phyloP scores from a whole-genome alignment of 208 protist species.

The Tetramitus jugosus region DNA sequence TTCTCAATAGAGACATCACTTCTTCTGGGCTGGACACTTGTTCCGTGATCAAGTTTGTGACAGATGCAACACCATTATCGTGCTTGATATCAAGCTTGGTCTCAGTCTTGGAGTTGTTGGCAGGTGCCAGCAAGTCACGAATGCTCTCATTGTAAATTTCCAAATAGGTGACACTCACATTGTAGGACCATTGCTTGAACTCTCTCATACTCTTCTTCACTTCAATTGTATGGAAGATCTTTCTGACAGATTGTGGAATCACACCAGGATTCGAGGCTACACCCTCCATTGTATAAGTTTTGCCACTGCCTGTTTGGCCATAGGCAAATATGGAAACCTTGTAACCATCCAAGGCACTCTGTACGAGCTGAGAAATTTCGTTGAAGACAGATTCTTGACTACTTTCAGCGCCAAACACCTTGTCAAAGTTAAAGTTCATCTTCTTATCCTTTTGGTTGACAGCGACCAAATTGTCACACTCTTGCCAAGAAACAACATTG shows the following conservation, averaged over 20 bases:
- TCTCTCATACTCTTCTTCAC: conserved; percentile 31
- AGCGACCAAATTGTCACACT: neutral
- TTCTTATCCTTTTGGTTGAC: neutral
- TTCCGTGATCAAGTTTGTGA: neutral
- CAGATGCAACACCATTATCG: neutral
- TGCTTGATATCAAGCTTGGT: conserved; percentile 5
- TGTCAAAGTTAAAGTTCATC: conserved; percentile 25
- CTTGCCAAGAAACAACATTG: neutral
- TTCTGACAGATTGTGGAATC: conserved; percentile 37
- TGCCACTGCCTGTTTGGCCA: conserved; percentile 38
- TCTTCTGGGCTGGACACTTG: neutral
- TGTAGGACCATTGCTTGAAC: conserved; percentile 38
- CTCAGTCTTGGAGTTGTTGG: neutral
- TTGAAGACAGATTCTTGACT: conserved; percentile 27
- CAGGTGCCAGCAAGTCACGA: conserved; percentile 4
- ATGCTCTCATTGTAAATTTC: conserved; percentile 34
- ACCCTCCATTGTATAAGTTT: conserved; percentile 37
- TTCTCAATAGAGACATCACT: neutral
- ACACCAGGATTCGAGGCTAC: conserved; percentile 26
- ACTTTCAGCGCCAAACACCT: conserved; percentile 21
- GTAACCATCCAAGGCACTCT: conserved; percentile 36
- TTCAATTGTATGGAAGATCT: conserved; percentile 33
- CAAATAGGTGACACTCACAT: conserved; percentile 21
- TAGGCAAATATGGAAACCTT: conserved; percentile 44
- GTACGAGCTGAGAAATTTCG: conserved; percentile 37